Evolutionary conservation across 345 rosid species (phyloP), one percentile per base, ranked within the genome.

Genomic region (Clarkia xantiana): DNA sequence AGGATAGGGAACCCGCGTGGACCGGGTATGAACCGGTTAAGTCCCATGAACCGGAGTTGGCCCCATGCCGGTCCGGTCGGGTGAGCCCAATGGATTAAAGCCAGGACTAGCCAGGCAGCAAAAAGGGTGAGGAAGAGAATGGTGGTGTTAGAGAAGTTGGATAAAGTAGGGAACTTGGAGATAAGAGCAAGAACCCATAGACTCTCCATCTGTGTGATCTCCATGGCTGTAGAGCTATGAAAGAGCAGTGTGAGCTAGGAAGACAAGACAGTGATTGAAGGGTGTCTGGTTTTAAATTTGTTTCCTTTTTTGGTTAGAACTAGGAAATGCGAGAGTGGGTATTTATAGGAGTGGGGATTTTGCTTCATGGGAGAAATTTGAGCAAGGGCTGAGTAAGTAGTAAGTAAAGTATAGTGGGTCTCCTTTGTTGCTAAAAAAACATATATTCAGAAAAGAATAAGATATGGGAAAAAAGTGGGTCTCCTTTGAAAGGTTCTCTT

Each of bases 61-160:
- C 82, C 79, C 82, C 82, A 77, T 9, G 79, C 77, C 10, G 72
- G 79, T 11, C 82, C 82, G 2, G 75, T 79, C 6, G 79, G 79
- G 57, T 20, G 39, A 15, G 53, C 29, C 79, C 82, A 73, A 60
- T 44, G 60, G 51, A 44, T 51, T 2, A 71, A 10, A 44, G 67
- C 55, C 17, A 55, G 18, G 67, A 56, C 65, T 18, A 73, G 45
- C 59, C 60, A 69, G 5, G 58, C 56, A 55, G 54, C 8, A 62
- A 39, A 53, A 16, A 70, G 48, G 15, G 53, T 48, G 39, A 64
- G 7, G 18, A 62, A 40, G 8, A 62, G 52, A 17, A 51, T 44
- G 58, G 67, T 9, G 29, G 61, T 23, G 51, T 55, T 51, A 6
- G 40, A 63, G 29, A 58, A 52, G 9, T 29, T 29, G 7, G 76